phyloP scores from a whole-genome alignment of 257 asterid species.

The Vinca minor region DNA sequence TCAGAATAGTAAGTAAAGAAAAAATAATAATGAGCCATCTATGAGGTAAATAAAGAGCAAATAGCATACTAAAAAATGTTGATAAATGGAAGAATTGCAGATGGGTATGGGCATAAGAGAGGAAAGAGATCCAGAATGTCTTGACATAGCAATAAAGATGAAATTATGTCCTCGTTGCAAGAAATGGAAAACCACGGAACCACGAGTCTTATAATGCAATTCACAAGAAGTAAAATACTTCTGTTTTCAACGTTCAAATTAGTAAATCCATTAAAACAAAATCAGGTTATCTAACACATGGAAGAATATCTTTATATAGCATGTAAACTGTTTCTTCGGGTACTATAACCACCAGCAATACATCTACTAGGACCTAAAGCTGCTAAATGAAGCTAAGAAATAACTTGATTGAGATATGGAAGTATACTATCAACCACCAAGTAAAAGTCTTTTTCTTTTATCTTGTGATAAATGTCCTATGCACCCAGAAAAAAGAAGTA shows the following conservation, averaged over 20 bases:
- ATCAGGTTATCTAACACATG: neutral
- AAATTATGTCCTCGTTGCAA: neutral
- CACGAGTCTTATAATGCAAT: no score
- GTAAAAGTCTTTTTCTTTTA: no score
- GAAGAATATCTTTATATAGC: neutral
- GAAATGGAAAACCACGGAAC: neutral
- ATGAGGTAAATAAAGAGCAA: neutral
- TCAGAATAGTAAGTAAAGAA: neutral
- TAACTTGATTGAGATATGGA: no score
- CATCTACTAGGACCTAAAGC: neutral
- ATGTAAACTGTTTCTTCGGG: neutral
- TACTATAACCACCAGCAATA: neutral
- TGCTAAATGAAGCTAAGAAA: no score
- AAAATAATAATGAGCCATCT: neutral
- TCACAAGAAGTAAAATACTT: no score
- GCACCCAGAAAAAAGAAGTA: no score
- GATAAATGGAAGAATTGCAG: neutral
- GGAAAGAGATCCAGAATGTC: neutral
- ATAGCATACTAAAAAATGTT: neutral
- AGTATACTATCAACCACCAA: no score
- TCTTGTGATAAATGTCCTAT: no score
- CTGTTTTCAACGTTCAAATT: neutral
- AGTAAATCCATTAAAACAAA: neutral
- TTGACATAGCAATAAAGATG: neutral
- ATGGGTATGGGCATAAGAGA: neutral